Evolutionary conservation across 1,284 basidiomycete species (phyloP).

Genomic region (Rhodotorula sp.): DNA sequence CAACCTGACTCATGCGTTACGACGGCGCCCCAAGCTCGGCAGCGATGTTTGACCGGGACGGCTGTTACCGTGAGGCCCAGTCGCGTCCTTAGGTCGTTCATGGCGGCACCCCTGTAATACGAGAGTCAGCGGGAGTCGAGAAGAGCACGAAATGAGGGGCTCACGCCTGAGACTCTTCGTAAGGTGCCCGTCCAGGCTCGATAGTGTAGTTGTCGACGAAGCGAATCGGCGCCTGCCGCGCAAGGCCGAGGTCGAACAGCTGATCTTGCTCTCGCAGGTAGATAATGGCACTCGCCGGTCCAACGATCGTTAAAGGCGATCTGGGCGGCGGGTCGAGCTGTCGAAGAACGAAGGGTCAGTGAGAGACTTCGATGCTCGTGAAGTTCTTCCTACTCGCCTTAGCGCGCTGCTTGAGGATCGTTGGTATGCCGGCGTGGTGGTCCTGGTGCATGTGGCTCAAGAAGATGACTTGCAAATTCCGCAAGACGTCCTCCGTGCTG

Average conservation of each 20-base stretch:
- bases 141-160: background rate
- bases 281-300: constrained; percentile 27
- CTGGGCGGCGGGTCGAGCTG: constrained; percentile 23
- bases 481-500: constrained; percentile 53
- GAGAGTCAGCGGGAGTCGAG: too few relatives aligned
- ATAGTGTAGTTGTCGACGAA: constrained; percentile 34
- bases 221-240: constrained; percentile 13
- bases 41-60: constrained; percentile 63
- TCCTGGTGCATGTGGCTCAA: constrained; percentile 90
- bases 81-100: constrained; percentile 19
- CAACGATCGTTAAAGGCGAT: constrained; percentile 34
- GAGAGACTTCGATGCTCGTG: background rate
- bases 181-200: constrained; percentile 23
- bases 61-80: constrained; percentile 55
- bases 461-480: constrained; percentile 74
- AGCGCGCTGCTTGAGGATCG: constrained; percentile 69
- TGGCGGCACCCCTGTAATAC: background rate
- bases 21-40: constrained; percentile 66
- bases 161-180: constrained; percentile 8
- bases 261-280: constrained; percentile 40
- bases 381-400: constrained; percentile 55
- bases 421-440: constrained; percentile 80
- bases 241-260: constrained; percentile 45
- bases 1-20: constrained; percentile 69
- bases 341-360: background rate